phyloP scores from a whole-genome alignment of 177 flowering plant species.

The Vitis hybrid region DNA sequence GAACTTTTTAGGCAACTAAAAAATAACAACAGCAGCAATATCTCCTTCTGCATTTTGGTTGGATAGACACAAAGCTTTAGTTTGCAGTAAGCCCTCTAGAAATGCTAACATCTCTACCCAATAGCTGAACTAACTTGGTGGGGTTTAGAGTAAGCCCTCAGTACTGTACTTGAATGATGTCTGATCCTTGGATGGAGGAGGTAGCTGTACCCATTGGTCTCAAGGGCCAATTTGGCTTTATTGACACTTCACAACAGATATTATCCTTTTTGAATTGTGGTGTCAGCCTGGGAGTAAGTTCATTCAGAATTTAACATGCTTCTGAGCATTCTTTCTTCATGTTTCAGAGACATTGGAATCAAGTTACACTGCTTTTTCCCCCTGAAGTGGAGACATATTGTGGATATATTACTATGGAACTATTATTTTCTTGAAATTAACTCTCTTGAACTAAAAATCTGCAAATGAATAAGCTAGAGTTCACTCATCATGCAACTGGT shows the following conservation, averaged over 20 bases:
- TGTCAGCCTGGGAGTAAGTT: too few relatives aligned
- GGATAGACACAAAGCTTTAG: too few relatives aligned
- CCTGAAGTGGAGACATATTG: background rate
- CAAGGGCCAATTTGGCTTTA: too few relatives aligned
- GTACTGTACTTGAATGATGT: too few relatives aligned
- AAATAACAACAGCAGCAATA: background rate
- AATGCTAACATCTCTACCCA: background rate
- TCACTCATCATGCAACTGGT: too few relatives aligned
- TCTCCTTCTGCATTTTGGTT: background rate
- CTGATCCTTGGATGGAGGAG: too few relatives aligned
- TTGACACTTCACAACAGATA: too few relatives aligned
- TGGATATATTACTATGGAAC: background rate
- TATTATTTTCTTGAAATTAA: background rate
- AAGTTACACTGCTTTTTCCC: background rate
- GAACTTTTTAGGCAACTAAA: background rate
- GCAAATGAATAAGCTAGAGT: too few relatives aligned
- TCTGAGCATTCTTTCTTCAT: background rate
- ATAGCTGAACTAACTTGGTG: background rate
- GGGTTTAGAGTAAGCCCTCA: background rate
- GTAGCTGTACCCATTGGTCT: too few relatives aligned
- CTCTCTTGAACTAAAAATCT: background rate
- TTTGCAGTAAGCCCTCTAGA: too few relatives aligned
- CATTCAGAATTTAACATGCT: too few relatives aligned
- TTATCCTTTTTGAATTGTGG: too few relatives aligned
- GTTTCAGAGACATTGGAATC: background rate